Percentiles rank a stretch among this genome's conserved stretches.
Evolutionary conservation across 2,329 filamentous ascomycete species (phyloP).

Genomic region (Seiridium cupressi): DNA sequence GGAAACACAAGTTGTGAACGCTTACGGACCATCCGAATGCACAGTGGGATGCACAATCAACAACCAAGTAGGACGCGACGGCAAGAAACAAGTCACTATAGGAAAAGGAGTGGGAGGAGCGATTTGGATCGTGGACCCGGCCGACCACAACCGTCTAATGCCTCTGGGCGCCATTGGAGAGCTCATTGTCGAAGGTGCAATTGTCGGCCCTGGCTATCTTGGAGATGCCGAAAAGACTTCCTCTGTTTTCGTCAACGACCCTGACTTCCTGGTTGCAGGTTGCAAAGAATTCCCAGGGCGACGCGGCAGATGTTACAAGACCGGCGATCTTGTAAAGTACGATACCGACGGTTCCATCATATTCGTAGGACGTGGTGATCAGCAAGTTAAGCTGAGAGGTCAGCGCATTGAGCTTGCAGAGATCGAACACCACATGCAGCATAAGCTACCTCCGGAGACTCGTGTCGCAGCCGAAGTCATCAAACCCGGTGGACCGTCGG

Average conservation of each 20-base stretch:
- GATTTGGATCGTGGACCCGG: constrained; percentile 51
- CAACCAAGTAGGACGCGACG: constrained; percentile 34
- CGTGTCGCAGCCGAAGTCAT: constrained; percentile 48
- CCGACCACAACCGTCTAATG: constrained; percentile 43
- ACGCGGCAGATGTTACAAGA: constrained; percentile 52
- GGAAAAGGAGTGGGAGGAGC: constrained; percentile 45
- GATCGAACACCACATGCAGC: constrained; percentile 47
- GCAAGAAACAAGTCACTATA: constrained; percentile 39
- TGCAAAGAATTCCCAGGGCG: constrained; percentile 32
- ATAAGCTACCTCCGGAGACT: constrained; percentile 39
- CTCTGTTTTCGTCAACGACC: constrained; percentile 55
- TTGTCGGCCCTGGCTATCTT: constrained; percentile 63
- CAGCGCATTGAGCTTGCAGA: constrained; percentile 61
- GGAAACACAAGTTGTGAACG: constrained; percentile 45
- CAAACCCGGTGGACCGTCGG: constrained; percentile 36
- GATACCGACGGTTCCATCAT: constrained; percentile 50
- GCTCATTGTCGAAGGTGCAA: constrained; percentile 54
- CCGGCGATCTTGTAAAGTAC: constrained; percentile 58
- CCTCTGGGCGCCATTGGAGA: constrained; percentile 50
- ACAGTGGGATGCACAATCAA: constrained; percentile 52
- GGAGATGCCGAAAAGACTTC: constrained; percentile 56
- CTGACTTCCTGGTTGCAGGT: constrained; percentile 47
- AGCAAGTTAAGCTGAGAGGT: constrained; percentile 67
- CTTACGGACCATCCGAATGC: constrained; percentile 54
- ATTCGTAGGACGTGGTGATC: constrained; percentile 63